These are phyloP conservation scores for Tanacetum coccineum DNA, from an alignment of 129 eudicot genomes.

Conservation along the genomic window DNA sequence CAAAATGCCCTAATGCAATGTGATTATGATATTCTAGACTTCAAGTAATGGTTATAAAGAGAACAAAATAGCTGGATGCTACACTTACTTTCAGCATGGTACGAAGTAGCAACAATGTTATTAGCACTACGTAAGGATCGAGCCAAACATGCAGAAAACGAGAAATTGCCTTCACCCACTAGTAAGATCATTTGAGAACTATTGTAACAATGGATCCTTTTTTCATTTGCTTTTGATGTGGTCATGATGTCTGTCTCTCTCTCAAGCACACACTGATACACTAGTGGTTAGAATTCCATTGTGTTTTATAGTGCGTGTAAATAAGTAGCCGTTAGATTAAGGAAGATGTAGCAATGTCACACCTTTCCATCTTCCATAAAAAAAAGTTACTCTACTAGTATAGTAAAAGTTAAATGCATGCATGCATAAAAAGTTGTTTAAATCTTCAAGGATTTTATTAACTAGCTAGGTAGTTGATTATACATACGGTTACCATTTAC, in stretches of 20 bases:
- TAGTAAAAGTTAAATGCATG: too few relatives aligned
- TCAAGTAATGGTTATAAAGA: too few relatives aligned
- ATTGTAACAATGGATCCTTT: conserved; percentile 23
- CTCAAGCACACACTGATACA: neutral
- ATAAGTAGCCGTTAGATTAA: neutral
- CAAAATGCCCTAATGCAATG: too few relatives aligned
- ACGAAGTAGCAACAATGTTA: conserved; percentile 33
- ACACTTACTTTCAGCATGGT: conserved; percentile 17
- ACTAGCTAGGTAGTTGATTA: too few relatives aligned
- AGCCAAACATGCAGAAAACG: conserved; percentile 29
- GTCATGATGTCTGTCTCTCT: neutral
- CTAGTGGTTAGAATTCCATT: neutral
- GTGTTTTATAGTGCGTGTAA: neutral
- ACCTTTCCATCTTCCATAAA: neutral
- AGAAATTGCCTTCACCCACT: conserved; percentile 37
- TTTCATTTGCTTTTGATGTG: neutral
- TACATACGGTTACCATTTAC: too few relatives aligned
- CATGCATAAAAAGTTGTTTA: too few relatives aligned
- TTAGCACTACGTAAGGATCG: conserved; percentile 13
- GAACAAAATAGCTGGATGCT: too few relatives aligned
- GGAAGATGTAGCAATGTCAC: neutral
- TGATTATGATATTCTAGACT: neutral
- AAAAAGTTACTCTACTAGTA: too few relatives aligned
- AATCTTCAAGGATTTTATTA: too few relatives aligned
- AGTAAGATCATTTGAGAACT: conserved; percentile 35